phyloP scores from a whole-genome alignment of 2,329 filamentous ascomycete species.

The Xylaria sp. region DNA sequence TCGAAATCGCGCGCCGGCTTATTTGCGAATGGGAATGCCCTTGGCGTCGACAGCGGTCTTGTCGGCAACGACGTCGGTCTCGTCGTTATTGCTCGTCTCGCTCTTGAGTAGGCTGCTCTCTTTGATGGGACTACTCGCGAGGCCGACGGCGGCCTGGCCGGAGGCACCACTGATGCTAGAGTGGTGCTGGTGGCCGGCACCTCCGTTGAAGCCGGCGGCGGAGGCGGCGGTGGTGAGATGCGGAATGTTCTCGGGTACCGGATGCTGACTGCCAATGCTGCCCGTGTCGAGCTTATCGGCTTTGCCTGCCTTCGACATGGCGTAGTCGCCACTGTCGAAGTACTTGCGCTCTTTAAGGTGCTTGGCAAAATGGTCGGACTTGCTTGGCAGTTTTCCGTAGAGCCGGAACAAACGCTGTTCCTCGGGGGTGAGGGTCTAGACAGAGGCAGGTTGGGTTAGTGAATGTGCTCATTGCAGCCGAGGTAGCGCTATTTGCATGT shows the following conservation, averaged over 20 bases:
- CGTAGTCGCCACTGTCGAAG: conserved; percentile 95
- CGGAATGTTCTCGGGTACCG: conserved; percentile 89
- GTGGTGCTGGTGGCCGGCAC: conserved; percentile 32
- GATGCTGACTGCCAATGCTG: conserved; percentile 89
- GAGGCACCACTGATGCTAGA: conserved; percentile 35
- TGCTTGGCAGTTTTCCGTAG: conserved; percentile 95
- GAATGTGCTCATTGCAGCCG: background rate
- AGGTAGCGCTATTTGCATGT: background rate
- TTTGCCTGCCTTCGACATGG: conserved; percentile 95
- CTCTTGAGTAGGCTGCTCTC: conserved; percentile 83
- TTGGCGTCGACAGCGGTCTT: conserved; percentile 44
- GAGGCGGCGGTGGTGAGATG: conserved; percentile 68
- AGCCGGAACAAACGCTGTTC: conserved; percentile 95
- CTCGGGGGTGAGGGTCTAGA: conserved; percentile 81
- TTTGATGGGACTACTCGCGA: conserved; percentile 76
- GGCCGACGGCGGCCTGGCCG: conserved; percentile 33
- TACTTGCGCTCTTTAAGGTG: conserved; percentile 99
- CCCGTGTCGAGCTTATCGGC: conserved; percentile 90
- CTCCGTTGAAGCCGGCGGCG: conserved; percentile 37
- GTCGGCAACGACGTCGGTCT: conserved; percentile 38
- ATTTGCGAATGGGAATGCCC: conserved; percentile 62
- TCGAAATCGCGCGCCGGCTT: conserved; percentile 19
- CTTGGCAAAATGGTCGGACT: conserved; percentile 94
- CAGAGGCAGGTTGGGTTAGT: background rate
- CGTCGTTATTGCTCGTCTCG: conserved; percentile 63